Evolutionary conservation across 768 basidiomycete species (phyloP), one percentile per base, ranked within the genome.

Genomic region (Phanerodontia chrysosporium): DNA sequence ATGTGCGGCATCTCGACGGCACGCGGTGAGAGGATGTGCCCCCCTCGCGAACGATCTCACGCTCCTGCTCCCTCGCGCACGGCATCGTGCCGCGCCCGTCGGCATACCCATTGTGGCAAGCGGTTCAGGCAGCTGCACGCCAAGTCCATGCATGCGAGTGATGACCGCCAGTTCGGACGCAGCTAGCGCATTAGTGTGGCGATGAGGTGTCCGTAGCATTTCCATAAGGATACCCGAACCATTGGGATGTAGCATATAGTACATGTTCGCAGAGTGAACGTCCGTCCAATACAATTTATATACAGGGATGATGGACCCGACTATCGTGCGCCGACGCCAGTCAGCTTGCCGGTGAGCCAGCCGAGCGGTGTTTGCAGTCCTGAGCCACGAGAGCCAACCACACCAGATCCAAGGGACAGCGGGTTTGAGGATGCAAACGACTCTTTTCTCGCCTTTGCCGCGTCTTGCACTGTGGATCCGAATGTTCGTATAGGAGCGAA

Each of bases 361-460:
- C 85, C 87, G 1, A 93, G 73, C 8, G 90, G 90, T 39, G 87
- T 85, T 65, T 84, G 87, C 57, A 89, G 65, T 55, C 80, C 80
- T 51, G 80, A 74, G 46, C 81, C 81, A 58, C 86, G 76, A 27
- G 83, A 78, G n/a, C 85, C 76, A 5, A 86, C 85, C 27, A 80
- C 78, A 7, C 73, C 71, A 45, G 81, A 80, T 22, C 90, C 89
- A 32, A 93, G 72, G 9, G 91, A 84, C 42, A 94, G 80, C 8
- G 92, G 92, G 66, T 94, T 92, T 18, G 92, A 83, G n/a, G 90
- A 85, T 28, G 82, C 74, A 69, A 84, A 92, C 0, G 92, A 91
- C 60, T 90, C 87, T 64, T 85, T 90, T 61, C 92, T 81, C 35
- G 84, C 82, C 64, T 84, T 85, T 51, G 86, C 80, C 25, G 88